Evolutionary conservation across 1,284 basidiomycete genomes (phyloP).

Genomic region (Clitocybe nebularis): DNA sequence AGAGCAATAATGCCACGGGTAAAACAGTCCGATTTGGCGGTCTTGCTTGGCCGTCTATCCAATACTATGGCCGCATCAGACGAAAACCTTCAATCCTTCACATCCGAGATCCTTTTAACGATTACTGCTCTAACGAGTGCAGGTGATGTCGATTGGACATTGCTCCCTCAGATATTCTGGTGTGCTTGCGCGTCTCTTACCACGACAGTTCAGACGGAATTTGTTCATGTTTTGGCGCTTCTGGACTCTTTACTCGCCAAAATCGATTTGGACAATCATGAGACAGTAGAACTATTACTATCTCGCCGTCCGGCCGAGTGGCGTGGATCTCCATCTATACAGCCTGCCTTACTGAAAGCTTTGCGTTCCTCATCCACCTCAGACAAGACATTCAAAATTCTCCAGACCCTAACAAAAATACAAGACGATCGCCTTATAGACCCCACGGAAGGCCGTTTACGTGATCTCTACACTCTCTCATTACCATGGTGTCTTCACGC

Average conservation of each 20-base stretch:
- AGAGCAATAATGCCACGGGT: constrained; percentile 77
- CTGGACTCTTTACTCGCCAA: constrained; percentile 69
- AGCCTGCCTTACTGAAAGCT: constrained; percentile 76
- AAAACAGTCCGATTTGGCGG: constrained; percentile 71
- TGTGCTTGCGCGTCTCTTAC: constrained; percentile 78
- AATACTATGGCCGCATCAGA: constrained; percentile 80
- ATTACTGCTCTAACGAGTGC: constrained; percentile 66
- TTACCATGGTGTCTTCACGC: constrained; percentile 90
- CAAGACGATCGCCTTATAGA: constrained; percentile 72
- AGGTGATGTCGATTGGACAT: constrained; percentile 52
- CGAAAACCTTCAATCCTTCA: constrained; percentile 78
- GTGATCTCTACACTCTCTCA: constrained; percentile 79
- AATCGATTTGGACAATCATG: constrained; percentile 70
- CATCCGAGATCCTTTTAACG: constrained; percentile 80
- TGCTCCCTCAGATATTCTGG: constrained; percentile 89
- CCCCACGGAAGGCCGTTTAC: constrained; percentile 65
- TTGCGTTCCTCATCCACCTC: constrained; percentile 78
- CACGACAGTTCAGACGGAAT: constrained; percentile 84
- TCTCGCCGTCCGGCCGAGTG: constrained; percentile 73
- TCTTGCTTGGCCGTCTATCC: constrained; percentile 80
- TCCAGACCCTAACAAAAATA: constrained; percentile 65
- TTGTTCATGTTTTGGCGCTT: constrained; percentile 65
- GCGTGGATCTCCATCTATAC: constrained; percentile 66
- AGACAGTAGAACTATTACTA: constrained; percentile 59
- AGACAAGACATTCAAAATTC: constrained; percentile 63